Percentiles rank a stretch among this genome's conserved stretches.
phyloP scores from a whole-genome alignment of 2,329 filamentous ascomycete species.

The Fusarium algeriense region DNA sequence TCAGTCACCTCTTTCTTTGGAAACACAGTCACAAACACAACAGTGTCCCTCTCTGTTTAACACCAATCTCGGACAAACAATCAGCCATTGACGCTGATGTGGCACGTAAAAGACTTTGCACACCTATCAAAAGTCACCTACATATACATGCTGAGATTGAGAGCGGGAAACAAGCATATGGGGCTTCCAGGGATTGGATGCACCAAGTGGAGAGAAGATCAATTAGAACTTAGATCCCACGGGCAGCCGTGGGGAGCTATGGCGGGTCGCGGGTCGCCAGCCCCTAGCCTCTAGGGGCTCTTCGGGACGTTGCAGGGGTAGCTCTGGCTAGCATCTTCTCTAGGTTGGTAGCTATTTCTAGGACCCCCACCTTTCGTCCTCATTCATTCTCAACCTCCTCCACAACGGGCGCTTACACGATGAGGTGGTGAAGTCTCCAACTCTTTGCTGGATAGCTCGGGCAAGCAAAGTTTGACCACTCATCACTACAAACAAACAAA shows the following conservation, averaged over 20 bases:
- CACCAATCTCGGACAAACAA: slow-evolving; percentile 2
- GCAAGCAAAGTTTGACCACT: neutral
- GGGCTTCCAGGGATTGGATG: slow-evolving; percentile 20
- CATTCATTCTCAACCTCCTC: neutral
- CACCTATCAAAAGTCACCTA: neutral
- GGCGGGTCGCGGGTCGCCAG: slow-evolving; percentile 38
- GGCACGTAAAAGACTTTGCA: neutral
- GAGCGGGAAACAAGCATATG: slow-evolving; percentile 22
- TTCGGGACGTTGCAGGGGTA: slow-evolving; percentile 43
- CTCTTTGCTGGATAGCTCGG: neutral
- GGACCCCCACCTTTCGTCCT: slow-evolving; percentile 16
- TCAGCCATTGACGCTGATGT: slow-evolving; percentile 8
- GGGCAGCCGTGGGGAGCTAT: slow-evolving; percentile 45
- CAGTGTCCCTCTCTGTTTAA: slow-evolving; percentile 11
- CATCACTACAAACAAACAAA: neutral
- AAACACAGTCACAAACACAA: slow-evolving; percentile 1
- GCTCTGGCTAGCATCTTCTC: slow-evolving; percentile 31
- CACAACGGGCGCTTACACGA: slow-evolving; percentile 29
- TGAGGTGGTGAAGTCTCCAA: slow-evolving; percentile 7
- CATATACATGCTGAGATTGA: slow-evolving; percentile 1
- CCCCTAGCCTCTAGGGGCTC: slow-evolving; percentile 37
- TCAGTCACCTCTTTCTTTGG: slow-evolving; percentile 18
- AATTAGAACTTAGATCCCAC: slow-evolving; percentile 32
- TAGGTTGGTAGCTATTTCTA: slow-evolving; percentile 31
- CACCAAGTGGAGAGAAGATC: slow-evolving; percentile 38